Conservation (phyloP, 139 green algal genomes). For the Volvox reticuliferus region DNA sequence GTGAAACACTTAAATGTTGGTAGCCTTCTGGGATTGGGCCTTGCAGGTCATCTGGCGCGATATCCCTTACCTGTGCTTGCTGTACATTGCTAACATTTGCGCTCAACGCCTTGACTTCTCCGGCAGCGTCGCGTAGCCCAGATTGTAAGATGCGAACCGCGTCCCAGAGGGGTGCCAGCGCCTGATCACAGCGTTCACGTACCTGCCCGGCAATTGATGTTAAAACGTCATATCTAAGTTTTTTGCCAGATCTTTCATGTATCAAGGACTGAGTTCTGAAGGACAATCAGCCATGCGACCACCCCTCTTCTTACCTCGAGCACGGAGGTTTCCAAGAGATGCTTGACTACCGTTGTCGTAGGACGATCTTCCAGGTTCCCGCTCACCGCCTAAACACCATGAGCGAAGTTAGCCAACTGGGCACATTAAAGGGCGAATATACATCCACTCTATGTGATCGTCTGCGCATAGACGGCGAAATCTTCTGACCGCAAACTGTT, state of each 20-base stretch:
- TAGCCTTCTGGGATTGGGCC: neutral
- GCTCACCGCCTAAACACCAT: conserved; percentile 37
- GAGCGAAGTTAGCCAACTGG: neutral
- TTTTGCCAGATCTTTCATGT: too few relatives aligned
- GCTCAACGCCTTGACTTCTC: conserved; percentile 31
- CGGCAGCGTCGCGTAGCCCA: conserved; percentile 27
- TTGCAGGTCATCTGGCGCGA: neutral
- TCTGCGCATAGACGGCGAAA: too few relatives aligned
- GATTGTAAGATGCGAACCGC: conserved; percentile 52
- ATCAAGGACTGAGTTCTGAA: too few relatives aligned
- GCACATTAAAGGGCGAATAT: too few relatives aligned
- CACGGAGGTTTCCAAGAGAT: conserved; percentile 28
- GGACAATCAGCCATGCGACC: too few relatives aligned
- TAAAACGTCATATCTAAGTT: too few relatives aligned
- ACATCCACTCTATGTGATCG: too few relatives aligned
- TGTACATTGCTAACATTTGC: neutral
- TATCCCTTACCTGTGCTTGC: conserved; percentile 27
- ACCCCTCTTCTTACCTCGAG: conserved; percentile 22
- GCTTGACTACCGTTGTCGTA: conserved; percentile 39
- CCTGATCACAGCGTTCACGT: conserved; percentile 45
- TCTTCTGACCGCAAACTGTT: too few relatives aligned
- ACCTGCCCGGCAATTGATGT: neutral
- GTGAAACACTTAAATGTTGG: neutral
- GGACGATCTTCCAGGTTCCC: conserved; percentile 56
- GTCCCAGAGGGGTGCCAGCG: conserved; percentile 53